Conservation (phyloP, 192 early-diverging fungal genomes). For the Entophlyctis helioformis region DNA sequence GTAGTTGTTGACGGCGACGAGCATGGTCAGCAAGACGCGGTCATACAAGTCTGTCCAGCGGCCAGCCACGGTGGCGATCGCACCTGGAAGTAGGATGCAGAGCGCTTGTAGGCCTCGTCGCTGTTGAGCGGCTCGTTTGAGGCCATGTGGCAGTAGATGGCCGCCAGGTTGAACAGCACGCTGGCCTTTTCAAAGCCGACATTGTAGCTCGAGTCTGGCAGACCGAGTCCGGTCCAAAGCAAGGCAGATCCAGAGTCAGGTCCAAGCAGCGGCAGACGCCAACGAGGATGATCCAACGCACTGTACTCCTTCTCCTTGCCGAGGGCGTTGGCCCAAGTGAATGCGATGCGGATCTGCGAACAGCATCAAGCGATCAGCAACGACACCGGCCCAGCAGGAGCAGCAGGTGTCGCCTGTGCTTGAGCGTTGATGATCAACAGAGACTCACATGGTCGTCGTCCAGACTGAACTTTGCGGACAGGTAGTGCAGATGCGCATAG, state of each 20-base stretch:
- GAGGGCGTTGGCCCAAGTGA: constrained; percentile 57
- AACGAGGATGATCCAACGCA: no score
- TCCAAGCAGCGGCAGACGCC: no score
- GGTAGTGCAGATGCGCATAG: constrained; percentile 73
- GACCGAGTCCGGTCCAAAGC: no score
- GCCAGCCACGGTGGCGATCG: no score
- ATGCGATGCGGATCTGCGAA: constrained; percentile 33
- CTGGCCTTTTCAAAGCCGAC: constrained; percentile 77
- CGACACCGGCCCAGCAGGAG: background rate
- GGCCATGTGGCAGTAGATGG: constrained; percentile 73
- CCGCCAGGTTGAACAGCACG: constrained; percentile 75
- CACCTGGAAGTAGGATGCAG: constrained; percentile 70
- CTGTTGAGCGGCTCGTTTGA: constrained; percentile 54
- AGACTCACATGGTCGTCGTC: constrained; percentile 48
- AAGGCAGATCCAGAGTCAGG: no score
- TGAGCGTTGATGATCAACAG: constrained; percentile 18
- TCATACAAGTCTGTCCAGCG: no score
- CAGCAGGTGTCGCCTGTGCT: background rate
- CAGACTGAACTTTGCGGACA: constrained; percentile 75
- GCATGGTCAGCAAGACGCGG: no score
- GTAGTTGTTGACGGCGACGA: no score
- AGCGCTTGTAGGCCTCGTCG: constrained; percentile 67
- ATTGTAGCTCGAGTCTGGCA: constrained; percentile 47
- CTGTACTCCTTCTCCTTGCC: constrained; percentile 30
- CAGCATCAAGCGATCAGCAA: background rate